Evolutionary conservation across 768 basidiomycete genomes (phyloP), one percentile per base, ranked within the genome.

Genomic region (Pholiota molesta): DNA sequence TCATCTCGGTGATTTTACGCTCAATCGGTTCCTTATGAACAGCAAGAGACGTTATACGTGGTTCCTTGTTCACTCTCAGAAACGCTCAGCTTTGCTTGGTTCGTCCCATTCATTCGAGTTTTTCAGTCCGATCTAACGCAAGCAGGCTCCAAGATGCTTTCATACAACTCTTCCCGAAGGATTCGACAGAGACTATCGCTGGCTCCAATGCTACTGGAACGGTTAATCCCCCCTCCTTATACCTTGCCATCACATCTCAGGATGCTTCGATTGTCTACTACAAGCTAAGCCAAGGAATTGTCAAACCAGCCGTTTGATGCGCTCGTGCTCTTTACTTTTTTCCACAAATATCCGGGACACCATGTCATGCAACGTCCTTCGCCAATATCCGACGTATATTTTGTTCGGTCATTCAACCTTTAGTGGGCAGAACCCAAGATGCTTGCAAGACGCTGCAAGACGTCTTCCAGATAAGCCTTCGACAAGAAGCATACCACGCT

Each of bases 231-330:
- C 61, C 65, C 3, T 71, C 78, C 40, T 73, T 93, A 52, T 89
- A 84, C 67, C 72, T 94, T 31, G 92, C 88, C 13, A 88, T 93
- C 59, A 87, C 86, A 47, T 83, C 88, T 0, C 86, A 90, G 55
- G 92, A 94, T 67, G 87, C 92, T 11, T 92, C 92, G 9, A 88
- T 90, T 51, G 92, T 94, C 55, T 94, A 94, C 73, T 94, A 94
- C 75, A 91, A 90, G 68, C 79, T 94, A 62, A 89, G 87, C 69
- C 80, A 82, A 54, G 92, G 91, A 59, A 89, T 94, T 33, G 85
- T 87, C 62, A 93, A 93, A 67, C 91, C 90, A 26, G 78, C 83
- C 11, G 75, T 90, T 49, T 90, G 66, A 67, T 44, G 52, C 53
- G 21, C 26, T 11, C 3, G 5, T 44, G 29, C 42, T 31, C 2